Evolutionary conservation across 345 rosid genomes (phyloP).

Genomic region (Hypericum androsaemum): DNA sequence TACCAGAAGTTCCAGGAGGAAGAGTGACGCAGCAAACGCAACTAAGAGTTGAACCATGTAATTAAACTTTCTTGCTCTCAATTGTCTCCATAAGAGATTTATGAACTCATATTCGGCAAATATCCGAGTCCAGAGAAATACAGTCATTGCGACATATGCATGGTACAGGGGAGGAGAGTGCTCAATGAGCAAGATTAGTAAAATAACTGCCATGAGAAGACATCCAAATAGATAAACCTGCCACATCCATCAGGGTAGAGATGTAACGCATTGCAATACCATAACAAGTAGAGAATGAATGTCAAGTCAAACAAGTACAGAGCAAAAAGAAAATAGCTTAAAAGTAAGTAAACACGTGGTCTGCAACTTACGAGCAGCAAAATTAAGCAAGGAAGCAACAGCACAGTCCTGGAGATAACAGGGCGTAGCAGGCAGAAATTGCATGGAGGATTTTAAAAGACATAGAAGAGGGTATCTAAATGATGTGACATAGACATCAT

Average conservation of each 20-base stretch:
- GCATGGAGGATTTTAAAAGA: too few species aligned
- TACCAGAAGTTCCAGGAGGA: slow-evolving; percentile 84
- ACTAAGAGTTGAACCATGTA: slow-evolving; percentile 44
- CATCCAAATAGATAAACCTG: slow-evolving; percentile 59
- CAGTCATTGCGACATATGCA: slow-evolving; percentile 77
- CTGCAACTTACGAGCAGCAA: too few species aligned
- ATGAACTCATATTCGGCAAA: slow-evolving; percentile 50
- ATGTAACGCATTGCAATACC: background rate
- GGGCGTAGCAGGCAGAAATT: too few species aligned
- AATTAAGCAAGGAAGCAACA: too few species aligned
- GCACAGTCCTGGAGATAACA: too few species aligned
- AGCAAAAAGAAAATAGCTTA: too few species aligned
- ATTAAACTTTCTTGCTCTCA: slow-evolving; percentile 35
- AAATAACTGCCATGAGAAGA: slow-evolving; percentile 49
- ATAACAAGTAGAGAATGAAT: too few species aligned
- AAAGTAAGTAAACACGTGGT: too few species aligned
- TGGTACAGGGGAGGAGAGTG: slow-evolving; percentile 88
- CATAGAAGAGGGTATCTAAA: too few species aligned
- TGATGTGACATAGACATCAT: too few species aligned
- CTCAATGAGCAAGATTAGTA: slow-evolving; percentile 44
- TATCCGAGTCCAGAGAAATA: slow-evolving; percentile 79
- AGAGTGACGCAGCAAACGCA: slow-evolving; percentile 36
- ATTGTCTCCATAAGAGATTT: slow-evolving; percentile 50
- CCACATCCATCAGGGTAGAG: slow-evolving; percentile 13
- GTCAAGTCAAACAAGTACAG: too few species aligned